Evolutionary conservation across 23 red algal species (phyloP).

Genomic region (Gracilaria gracilis): DNA sequence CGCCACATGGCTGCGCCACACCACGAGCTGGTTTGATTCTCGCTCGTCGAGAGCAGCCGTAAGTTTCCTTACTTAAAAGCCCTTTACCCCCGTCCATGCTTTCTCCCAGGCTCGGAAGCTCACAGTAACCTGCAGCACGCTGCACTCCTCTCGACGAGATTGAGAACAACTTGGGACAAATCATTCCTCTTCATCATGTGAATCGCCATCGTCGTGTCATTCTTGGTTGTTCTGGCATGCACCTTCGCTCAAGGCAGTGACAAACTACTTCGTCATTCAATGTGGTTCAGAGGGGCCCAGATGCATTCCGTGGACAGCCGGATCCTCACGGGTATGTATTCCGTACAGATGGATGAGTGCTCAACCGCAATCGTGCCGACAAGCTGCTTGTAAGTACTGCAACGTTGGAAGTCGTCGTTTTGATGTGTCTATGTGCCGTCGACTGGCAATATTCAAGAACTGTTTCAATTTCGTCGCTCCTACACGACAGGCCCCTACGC

Average conservation of each 20-base stretch:
- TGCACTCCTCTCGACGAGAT: not conserved
- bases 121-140: not conserved
- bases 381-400: slow-evolving; percentile 42
- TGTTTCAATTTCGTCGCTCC: slow-evolving; percentile 32
- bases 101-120: not conserved
- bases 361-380: slow-evolving; percentile 11
- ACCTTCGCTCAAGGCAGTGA: not conserved
- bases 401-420: slow-evolving; percentile 17
- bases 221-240: not conserved
- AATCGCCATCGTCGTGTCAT: not conserved
- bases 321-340: slow-evolving; percentile 28
- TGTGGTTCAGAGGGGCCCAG: slow-evolving; percentile 36
- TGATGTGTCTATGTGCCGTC: slow-evolving; percentile 12
- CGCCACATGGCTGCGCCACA: not conserved
- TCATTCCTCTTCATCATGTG: not conserved
- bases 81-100: not conserved
- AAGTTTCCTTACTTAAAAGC: not conserved
- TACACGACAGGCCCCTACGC: not conserved
- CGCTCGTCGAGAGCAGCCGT: not conserved
- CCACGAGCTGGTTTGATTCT: not conserved
- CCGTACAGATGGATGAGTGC: slow-evolving; percentile 48
- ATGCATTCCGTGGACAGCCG: slow-evolving; percentile 32
- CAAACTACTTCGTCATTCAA: slow-evolving; percentile 43
- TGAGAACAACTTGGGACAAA: too few relatives aligned
- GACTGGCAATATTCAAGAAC: slow-evolving; percentile 62